Base-by-base conservation (phyloP, 2,329 filamentous ascomycete genomes). In the Sclerotinia glacialis region DNA sequence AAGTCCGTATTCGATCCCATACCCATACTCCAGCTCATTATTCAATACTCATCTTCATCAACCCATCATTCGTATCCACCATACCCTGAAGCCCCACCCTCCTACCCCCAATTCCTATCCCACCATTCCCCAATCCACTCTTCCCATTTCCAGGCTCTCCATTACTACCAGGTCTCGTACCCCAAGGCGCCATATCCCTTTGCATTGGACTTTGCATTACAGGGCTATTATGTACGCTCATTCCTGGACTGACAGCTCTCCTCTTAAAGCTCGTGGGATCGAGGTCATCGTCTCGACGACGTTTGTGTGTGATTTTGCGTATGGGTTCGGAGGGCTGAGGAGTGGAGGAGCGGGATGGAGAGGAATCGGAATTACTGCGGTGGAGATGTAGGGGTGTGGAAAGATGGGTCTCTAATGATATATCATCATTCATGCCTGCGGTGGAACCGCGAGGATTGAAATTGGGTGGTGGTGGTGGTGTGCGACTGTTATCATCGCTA, bases 1-100 rank as follows among this genome's bases (percentile, higher is more conserved):
- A 26, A 49, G 7, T 7, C 44, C 21, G 28, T 18, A 21, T n/a
- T 9, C 37, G 37, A 40, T 40, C 37, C 37, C 37, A 12, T 40
- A 40, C 37, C 12, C 12, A 37, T 47, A 28, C 46, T 16, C 12
- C 31, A 23, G 26, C 8, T 11, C 21, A 34, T 74, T 58, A 97
- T 77, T 97, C 93, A 74, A 97, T 97, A 78, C 91, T 97, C 91
- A 98, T 95, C 74, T 94, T 93, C 89, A 97, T 97, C 71, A 97
- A 83, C 1, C 93, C 91, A 77, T 97, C 94, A 76, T 92, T 92
- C n/a, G 94, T 94, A 78, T 97, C 94, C 23, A 86, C 90, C 93
- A 98, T 97, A 1, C 93, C 92, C 78, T 97, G 93, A 72, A 96
- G 84, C 11, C 92, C 92, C 18, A 96, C 83, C 44, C 91, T 81